These are phyloP conservation scores for Stagonosporopsis rhizophila DNA, from an alignment of 2,329 filamentous ascomycete genomes.

Conservation along the genomic window DNA sequence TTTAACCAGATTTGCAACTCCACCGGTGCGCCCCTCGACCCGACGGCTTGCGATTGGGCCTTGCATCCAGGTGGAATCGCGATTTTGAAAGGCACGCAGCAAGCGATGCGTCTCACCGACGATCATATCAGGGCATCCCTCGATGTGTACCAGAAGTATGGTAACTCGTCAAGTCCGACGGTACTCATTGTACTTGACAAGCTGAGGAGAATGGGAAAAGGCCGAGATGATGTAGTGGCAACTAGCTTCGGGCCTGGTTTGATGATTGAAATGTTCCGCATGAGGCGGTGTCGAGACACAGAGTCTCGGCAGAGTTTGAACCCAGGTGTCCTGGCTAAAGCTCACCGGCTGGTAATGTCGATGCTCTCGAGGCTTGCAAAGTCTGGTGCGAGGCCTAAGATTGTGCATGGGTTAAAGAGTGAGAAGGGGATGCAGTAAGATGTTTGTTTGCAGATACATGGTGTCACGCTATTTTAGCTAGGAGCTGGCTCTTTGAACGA, in stretches of 20 bases:
- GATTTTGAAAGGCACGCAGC: slow-evolving; percentile 69
- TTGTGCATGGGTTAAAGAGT: background rate
- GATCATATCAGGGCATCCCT: slow-evolving; percentile 75
- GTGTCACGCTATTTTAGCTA: too few relatives aligned
- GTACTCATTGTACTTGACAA: slow-evolving; percentile 72
- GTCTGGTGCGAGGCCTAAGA: background rate
- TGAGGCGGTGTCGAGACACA: slow-evolving; percentile 56
- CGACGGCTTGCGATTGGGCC: slow-evolving; percentile 74
- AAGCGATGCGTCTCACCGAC: slow-evolving; percentile 62
- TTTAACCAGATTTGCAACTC: slow-evolving; percentile 39
- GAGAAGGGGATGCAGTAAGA: background rate
- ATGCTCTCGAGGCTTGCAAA: slow-evolving; percentile 4
- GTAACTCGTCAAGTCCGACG: slow-evolving; percentile 72
- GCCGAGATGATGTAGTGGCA: slow-evolving; percentile 67
- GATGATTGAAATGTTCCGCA: slow-evolving; percentile 70
- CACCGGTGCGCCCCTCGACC: slow-evolving; percentile 24
- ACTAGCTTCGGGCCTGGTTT: slow-evolving; percentile 76
- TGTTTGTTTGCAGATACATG: too few relatives aligned
- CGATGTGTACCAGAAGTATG: slow-evolving; percentile 71
- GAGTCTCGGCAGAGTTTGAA: slow-evolving; percentile 3
- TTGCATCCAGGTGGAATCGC: slow-evolving; percentile 74
- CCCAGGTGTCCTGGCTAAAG: slow-evolving; percentile 7
- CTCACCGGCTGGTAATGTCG: slow-evolving; percentile 5
- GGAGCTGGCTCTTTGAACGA: background rate
- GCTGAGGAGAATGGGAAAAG: slow-evolving; percentile 54